Conservation (phyloP, 2,329 filamentous ascomycete genomes). For the Talaromyces pinophilus region DNA sequence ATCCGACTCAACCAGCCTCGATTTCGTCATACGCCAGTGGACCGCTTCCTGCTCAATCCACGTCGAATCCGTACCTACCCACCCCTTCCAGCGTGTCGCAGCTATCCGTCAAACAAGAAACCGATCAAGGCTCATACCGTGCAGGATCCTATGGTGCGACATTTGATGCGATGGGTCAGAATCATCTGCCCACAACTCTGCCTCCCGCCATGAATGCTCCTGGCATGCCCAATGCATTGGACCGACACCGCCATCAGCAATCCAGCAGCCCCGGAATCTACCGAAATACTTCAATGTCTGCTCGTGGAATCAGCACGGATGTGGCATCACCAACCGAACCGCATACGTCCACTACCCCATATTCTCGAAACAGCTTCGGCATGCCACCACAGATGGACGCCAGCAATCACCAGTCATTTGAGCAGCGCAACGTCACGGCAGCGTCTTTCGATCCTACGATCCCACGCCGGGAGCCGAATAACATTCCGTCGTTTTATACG, state of each 20-base stretch:
- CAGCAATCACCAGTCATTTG: slow-evolving; percentile 32
- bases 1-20: slow-evolving; percentile 37
- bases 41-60: slow-evolving; percentile 35
- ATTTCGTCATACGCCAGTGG: slow-evolving; percentile 39
- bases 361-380: slow-evolving; percentile 43
- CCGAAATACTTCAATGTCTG: slow-evolving; percentile 44
- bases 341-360: slow-evolving; percentile 38
- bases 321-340: slow-evolving; percentile 41
- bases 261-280: slow-evolving; percentile 41
- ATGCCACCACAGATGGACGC: slow-evolving; percentile 37
- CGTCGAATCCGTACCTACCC: slow-evolving; percentile 43
- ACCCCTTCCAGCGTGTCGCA: slow-evolving; percentile 34
- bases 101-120: slow-evolving; percentile 38
- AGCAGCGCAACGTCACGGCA: slow-evolving; percentile 35
- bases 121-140: slow-evolving; percentile 40
- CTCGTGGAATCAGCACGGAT: slow-evolving; percentile 41
- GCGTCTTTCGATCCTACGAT: slow-evolving; percentile 35
- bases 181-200: slow-evolving; percentile 37
- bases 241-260: slow-evolving; percentile 41
- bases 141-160: slow-evolving; percentile 36
- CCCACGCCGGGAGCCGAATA: slow-evolving; percentile 40
- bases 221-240: slow-evolving; percentile 35
- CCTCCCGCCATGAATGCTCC: slow-evolving; percentile 35
- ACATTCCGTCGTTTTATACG: slow-evolving; percentile 40
- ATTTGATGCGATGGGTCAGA: slow-evolving; percentile 40